Evolutionary conservation across 2,329 filamentous ascomycete species (phyloP), one percentile per base, ranked within the genome.

Genomic region (Diaporthe amygdali): DNA sequence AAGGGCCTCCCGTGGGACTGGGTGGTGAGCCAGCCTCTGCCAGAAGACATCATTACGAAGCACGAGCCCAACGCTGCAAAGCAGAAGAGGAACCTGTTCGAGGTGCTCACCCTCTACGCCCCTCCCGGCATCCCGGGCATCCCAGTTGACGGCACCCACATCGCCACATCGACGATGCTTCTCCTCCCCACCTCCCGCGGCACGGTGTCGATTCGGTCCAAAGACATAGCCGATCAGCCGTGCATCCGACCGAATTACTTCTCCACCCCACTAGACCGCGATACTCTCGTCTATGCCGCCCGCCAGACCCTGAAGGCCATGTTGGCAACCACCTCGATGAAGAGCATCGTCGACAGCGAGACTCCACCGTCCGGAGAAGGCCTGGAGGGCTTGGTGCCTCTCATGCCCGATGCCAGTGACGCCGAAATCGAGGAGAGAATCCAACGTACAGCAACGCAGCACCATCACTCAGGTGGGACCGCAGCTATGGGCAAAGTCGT

Each of bases 381-480:
- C 5, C n/a, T 52, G 1, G 34, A 64, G 12, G 54, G 39, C 15
- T 44, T 69, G 55, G 37, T 39, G 27, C 55, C 68, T 8, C 68
- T 69, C 25, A 69, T 55, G 25, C 32, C 46, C n/a, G 32, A 46
- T 66, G 22, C 75, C 5, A 76, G 69, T 30, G 73, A 77, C 44
- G 76, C 72, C 27, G 66, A 12, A 9, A 78, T 78, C 25, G 66
- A 75, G 41, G 74, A 76, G 7, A 74, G 77, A 52, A 74, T 79
- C 44, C 56, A 72, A 37, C 69, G 66, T 20, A 77, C 76, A 0
- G 76, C 77, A 59, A 30, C 63, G 12, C 68, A 64, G 55, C 68
- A 69, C 15, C 68, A 69, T n/a, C 68, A 69, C 27, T 70, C 68
- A 30, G 68, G 59, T 10, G 68, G 59, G 2, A 67, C 59, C 27